Conservation (phyloP, 441 rosid species). For the Adansonia gregorii region DNA sequence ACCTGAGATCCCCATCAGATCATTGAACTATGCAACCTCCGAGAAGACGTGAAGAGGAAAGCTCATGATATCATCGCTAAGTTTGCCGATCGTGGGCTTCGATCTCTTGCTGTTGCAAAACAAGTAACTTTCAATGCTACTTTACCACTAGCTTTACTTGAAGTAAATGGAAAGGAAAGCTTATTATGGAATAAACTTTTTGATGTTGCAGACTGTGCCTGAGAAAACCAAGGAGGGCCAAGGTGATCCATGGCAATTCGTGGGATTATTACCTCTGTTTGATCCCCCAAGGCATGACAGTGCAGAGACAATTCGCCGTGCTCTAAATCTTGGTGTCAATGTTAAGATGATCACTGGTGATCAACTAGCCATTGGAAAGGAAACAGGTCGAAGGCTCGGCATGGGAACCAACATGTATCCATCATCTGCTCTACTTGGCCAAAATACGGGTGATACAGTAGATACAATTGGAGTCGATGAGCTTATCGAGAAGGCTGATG, state of each 20-base stretch:
- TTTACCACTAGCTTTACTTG: background rate
- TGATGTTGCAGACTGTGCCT: conserved; percentile 11
- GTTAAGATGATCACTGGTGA: conserved; percentile 85
- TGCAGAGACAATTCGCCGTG: conserved; percentile 73
- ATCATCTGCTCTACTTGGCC: conserved; percentile 67
- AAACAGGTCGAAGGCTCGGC: conserved; percentile 77
- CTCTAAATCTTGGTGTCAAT: conserved; percentile 73
- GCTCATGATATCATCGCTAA: conserved; percentile 27
- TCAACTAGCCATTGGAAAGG: conserved; percentile 73
- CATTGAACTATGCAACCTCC: conserved; percentile 23
- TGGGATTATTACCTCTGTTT: conserved; percentile 69
- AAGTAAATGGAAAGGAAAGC: background rate
- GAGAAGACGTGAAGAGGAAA: conserved; percentile 24
- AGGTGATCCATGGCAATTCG: conserved; percentile 52
- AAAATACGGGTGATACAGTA: conserved; percentile 48
- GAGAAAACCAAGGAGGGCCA: conserved; percentile 30
- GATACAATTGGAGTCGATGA: conserved; percentile 56
- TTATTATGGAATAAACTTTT: background rate
- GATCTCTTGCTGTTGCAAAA: conserved; percentile 28
- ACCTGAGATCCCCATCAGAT: conserved; percentile 19
- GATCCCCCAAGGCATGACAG: conserved; percentile 85
- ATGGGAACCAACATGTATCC: conserved; percentile 85
- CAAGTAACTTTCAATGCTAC: conserved; percentile 5
- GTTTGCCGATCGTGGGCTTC: conserved; percentile 33
- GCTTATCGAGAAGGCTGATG: conserved; percentile 78